A percentile compares a stretch with the other conserved stretches of the same genome.
phyloP scores from a whole-genome alignment of 192 early-diverging fungal species.

The Coemansia sp. region DNA sequence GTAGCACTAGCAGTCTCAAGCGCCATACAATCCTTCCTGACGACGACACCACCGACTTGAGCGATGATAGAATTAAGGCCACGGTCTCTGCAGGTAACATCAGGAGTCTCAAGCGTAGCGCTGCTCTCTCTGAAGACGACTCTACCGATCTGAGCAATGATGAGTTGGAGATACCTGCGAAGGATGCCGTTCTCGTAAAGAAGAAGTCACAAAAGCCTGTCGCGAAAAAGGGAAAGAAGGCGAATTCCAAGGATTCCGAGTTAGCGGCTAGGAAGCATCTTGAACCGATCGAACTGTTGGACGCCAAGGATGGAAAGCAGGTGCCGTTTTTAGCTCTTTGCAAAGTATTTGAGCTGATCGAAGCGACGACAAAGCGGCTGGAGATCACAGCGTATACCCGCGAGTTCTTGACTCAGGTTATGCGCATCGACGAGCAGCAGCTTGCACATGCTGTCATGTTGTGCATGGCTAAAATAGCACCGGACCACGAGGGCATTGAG shows the following conservation, averaged over 20 bases:
- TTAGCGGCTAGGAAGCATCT: constrained; percentile 8
- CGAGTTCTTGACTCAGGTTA: constrained; percentile 44
- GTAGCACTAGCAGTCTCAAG: too few species aligned
- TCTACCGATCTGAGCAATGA: constrained; percentile 4
- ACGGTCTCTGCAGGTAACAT: neutral
- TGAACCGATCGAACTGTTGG: constrained; percentile 24
- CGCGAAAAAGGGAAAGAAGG: constrained; percentile 27
- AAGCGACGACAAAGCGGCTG: constrained; percentile 81
- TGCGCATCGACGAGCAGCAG: constrained; percentile 36
- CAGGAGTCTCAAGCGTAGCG: constrained; percentile 5
- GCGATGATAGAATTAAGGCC: neutral
- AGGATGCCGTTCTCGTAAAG: neutral
- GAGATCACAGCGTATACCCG: constrained; percentile 44
- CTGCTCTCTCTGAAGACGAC: constrained; percentile 8
- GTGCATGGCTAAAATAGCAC: constrained; percentile 89
- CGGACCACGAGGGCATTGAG: constrained; percentile 95
- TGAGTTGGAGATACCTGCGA: constrained; percentile 1
- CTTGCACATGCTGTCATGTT: constrained; percentile 77
- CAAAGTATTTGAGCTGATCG: constrained; percentile 87
- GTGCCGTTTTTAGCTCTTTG: constrained; percentile 84
- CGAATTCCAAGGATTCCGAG: constrained; percentile 5
- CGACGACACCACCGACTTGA: neutral
- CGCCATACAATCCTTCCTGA: neutral
- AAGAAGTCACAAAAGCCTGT: constrained; percentile 8
- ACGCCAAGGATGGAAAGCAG: constrained; percentile 40